Evolutionary conservation across 2,329 filamentous ascomycete species (phyloP).

Genomic region (Stagonosporopsis chrysanthemi): DNA sequence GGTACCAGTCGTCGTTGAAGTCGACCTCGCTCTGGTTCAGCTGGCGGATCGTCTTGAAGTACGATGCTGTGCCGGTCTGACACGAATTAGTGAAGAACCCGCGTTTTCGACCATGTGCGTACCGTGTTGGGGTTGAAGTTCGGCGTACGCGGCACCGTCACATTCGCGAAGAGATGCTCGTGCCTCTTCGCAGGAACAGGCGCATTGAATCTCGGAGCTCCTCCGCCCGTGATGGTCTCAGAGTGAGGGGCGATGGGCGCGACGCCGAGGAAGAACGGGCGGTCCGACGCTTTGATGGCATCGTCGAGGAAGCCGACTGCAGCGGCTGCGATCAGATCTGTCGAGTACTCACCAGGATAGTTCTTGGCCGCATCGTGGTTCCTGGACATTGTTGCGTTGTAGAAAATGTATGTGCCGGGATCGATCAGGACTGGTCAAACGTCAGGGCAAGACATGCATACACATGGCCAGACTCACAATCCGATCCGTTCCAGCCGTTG

Average conservation of each 20-base stretch:
- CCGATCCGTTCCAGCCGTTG: constrained; percentile 65
- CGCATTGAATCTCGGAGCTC: constrained; percentile 53
- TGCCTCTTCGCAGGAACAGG: constrained; percentile 69
- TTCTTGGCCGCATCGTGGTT: constrained; percentile 65
- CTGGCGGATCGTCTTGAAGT: constrained; percentile 34
- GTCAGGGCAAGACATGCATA: background rate
- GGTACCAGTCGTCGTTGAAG: constrained; percentile 63
- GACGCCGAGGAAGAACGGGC: constrained; percentile 72
- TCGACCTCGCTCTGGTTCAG: constrained; percentile 58
- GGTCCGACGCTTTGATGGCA: constrained; percentile 57
- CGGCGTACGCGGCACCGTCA: constrained; percentile 65
- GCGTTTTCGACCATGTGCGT: background rate
- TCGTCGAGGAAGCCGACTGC: constrained; percentile 68
- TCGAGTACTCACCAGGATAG: constrained; percentile 63
- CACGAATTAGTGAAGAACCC: background rate
- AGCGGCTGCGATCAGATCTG: constrained; percentile 67
- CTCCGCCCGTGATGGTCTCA: constrained; percentile 25
- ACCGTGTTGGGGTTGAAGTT: constrained; percentile 70
- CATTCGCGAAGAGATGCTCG: constrained; percentile 66
- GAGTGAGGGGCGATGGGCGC: constrained; percentile 72
- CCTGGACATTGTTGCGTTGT: constrained; percentile 69
- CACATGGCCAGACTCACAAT: constrained; percentile 31
- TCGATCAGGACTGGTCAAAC: constrained; percentile 58
- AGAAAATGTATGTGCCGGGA: constrained; percentile 72
- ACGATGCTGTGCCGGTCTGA: constrained; percentile 28